These are phyloP conservation scores for Halophytophthora batemanensis DNA, from an alignment of 352 stramenopile genomes.

Conservation along the genomic window DNA sequence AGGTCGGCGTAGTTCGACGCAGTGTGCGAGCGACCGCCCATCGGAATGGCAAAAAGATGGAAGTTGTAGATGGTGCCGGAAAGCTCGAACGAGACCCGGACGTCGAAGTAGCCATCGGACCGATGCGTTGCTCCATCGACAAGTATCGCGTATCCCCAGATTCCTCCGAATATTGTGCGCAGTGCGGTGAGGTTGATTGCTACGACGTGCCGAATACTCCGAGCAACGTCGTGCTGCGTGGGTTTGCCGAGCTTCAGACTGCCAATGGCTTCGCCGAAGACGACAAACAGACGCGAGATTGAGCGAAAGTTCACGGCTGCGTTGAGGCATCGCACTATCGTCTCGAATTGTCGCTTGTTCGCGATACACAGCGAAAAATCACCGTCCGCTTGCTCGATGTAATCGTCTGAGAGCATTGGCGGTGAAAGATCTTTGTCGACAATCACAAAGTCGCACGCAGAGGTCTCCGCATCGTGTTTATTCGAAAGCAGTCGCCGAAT, in stretches of 20 bases:
- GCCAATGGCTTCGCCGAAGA: conserved; percentile 1
- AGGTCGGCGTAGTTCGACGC: conserved; percentile 6
- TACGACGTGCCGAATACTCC: background rate
- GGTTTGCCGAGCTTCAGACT: conserved; percentile 5
- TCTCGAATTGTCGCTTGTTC: conserved; percentile 4
- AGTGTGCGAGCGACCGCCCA: background rate
- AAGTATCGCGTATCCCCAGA: conserved; percentile 7
- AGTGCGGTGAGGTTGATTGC: conserved; percentile 6
- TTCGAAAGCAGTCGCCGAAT: background rate
- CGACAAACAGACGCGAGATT: background rate
- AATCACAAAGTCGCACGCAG: conserved; percentile 2
- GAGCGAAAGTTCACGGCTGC: background rate
- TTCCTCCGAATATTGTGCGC: background rate
- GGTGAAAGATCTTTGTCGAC: background rate
- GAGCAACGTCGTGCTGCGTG: background rate
- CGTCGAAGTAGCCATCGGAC: conserved; percentile 2
- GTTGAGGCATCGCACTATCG: conserved; percentile 5
- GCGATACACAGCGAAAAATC: background rate
- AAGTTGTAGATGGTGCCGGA: background rate
- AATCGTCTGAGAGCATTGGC: background rate
- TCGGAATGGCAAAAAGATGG: conserved; percentile 9
- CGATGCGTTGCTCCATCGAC: conserved; percentile 7
- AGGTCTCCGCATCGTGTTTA: background rate
- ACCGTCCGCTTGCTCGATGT: background rate
- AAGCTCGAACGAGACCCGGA: conserved; percentile 3